Percentiles rank a stretch among this genome's conserved stretches.
phyloP scores from a whole-genome alignment of 2,329 filamentous ascomycete genomes.

The Herpotrichia juniperi region DNA sequence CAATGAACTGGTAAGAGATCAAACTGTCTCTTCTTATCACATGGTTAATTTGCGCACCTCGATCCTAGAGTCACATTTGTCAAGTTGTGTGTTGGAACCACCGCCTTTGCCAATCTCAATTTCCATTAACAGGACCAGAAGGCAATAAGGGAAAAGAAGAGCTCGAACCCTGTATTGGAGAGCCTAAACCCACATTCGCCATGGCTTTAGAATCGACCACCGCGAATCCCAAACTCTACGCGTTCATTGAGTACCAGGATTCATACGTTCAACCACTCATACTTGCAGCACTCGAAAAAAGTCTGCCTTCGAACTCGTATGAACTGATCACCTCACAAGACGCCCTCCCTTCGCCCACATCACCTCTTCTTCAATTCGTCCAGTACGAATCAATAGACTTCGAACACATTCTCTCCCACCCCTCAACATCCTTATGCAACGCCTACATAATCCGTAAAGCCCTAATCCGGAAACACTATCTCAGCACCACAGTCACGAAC shows the following conservation, averaged over 20 bases:
- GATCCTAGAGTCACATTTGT: background rate
- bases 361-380: slow-evolving; percentile 75
- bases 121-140: background rate
- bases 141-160: background rate
- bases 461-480: slow-evolving; percentile 93
- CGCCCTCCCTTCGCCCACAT: slow-evolving; percentile 53
- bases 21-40: background rate
- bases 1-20: background rate
- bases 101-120: background rate
- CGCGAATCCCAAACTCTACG: slow-evolving; percentile 58
- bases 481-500: slow-evolving; percentile 80
- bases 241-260: slow-evolving; percentile 84
- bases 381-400: slow-evolving; percentile 91
- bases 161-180: background rate
- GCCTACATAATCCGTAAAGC: slow-evolving; percentile 96
- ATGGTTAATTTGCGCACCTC: background rate
- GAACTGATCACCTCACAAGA: slow-evolving; percentile 60
- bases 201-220: slow-evolving; percentile 12
- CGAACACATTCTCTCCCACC: slow-evolving; percentile 69
- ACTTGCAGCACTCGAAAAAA: slow-evolving; percentile 69
- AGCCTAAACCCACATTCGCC: background rate
- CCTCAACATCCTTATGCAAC: slow-evolving; percentile 73
- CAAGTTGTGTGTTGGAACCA: background rate
- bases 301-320: slow-evolving; percentile 63
- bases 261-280: slow-evolving; percentile 88